Percentiles rank a stretch among this genome's conserved stretches.
Conservation (phyloP, 2,329 filamentous ascomycete genomes). For the Cryphonectria japonica region DNA sequence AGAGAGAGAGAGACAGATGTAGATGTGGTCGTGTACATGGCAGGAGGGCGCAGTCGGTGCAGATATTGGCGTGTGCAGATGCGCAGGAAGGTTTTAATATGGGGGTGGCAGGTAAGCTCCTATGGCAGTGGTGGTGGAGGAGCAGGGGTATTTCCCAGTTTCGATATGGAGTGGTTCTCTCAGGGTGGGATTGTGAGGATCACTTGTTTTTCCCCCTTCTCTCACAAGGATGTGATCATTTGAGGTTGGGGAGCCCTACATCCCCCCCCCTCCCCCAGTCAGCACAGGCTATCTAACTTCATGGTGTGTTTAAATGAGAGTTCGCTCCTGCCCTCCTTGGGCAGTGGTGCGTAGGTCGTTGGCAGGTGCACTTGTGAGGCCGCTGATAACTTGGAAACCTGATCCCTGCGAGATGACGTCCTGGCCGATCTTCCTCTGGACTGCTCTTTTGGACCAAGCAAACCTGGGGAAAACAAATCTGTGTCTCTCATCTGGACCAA, state of each 20-base stretch:
- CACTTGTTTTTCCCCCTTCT: no score
- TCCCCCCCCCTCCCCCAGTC: neutral
- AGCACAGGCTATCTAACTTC: neutral
- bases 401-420: neutral
- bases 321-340: neutral
- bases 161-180: conserved; percentile 8
- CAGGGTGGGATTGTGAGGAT: conserved; percentile 15
- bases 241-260: conserved; percentile 10
- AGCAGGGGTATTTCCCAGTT: conserved; percentile 34
- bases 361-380: neutral
- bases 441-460: neutral
- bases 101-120: neutral
- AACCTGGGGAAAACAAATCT: neutral
- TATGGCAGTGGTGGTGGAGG: conserved; percentile 8
- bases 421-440: neutral
- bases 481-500: conserved; percentile 1
- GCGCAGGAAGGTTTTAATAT: conserved; percentile 9
- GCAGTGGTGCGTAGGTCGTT: neutral
- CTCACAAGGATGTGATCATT: neutral
- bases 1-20: neutral
- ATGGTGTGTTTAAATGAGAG: neutral
- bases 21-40: neutral
- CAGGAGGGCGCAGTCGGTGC: neutral
- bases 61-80: neutral
- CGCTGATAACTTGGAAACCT: neutral